Base-by-base conservation (phyloP, 371 early-diverging fungal genomes). In the Nematocida displodere region DNA sequence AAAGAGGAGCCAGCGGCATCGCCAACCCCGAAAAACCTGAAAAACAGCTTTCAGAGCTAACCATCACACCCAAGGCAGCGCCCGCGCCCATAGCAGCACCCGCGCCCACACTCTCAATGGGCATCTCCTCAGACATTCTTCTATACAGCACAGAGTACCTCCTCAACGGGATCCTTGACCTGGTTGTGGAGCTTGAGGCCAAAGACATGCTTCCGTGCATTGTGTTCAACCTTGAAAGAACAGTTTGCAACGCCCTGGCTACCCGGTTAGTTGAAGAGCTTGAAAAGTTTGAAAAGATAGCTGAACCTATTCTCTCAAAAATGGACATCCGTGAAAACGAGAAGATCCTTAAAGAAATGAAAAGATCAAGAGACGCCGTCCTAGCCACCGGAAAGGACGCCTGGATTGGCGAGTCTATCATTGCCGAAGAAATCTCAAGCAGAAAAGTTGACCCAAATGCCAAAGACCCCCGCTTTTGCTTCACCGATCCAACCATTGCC, bases 181-280 rank as follows among this genome's bases (percentile, higher is more conserved):
- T 84, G 15, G 44, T 71, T 0, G 54, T 71, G 31, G 66, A 64
- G 36, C 79, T 86, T 36, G 78, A 82, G 53, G 63, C 76, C 36
- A 49, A 75, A 37, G 61, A 85, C 44, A 82, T 81, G 77, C 80
- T 85, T 0, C 87, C 87, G 8, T 87, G 84, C 42, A 85, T 87
- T 50, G 75, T 86, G 33, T 87, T 87, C 61, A 83, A 83, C 67
- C 85, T 82, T 46, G 87, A 86, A 66, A 81, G 87, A 39, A 79
- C 80, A 34, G 66, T 80, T n/a, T 83, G 87, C 54, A 84, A 82
- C 36, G 71, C 68, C n/a, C 56, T 87, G 8, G 86, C 85, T 1
- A 40, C 75, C 17, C 37, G 54, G 20, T 68, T 86, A 2, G 66
- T 66, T 33, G 40, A 77, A 29, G 54, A 82, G 58, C 66, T 86